phyloP scores from a whole-genome alignment of 164 flowering plant species.

The Aristolochia californica region DNA sequence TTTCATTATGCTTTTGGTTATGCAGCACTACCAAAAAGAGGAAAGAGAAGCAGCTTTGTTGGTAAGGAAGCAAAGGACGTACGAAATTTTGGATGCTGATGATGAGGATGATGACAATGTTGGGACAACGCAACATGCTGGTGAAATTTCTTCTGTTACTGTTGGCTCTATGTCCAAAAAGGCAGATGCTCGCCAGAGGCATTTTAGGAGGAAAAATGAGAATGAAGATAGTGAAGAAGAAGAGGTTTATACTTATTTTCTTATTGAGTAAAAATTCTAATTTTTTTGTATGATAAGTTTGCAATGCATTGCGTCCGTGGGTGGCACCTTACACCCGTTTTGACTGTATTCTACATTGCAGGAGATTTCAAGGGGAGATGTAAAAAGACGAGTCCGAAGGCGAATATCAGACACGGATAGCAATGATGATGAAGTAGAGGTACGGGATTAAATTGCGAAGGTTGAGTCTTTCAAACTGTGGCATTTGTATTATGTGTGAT shows the following conservation, averaged over 20 bases:
- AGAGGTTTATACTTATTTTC: conserved; percentile 38
- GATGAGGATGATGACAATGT: conserved; percentile 47
- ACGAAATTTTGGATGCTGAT: conserved; percentile 66
- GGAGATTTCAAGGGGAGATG: conserved; percentile 25
- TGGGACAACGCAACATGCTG: not conserved
- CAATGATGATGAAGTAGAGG: conserved; percentile 57
- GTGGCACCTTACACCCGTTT: conserved; percentile 12
- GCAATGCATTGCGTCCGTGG: conserved; percentile 1
- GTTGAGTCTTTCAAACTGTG: no score
- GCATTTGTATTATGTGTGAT: no score
- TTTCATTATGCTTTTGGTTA: not conserved
- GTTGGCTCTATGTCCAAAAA: conserved; percentile 22
- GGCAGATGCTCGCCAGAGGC: conserved; percentile 31
- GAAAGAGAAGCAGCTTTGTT: conserved; percentile 83
- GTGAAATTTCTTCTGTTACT: conserved; percentile 13
- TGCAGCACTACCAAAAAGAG: conserved; percentile 60
- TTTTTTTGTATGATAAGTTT: conserved; percentile 16
- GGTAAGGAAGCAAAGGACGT: conserved; percentile 62
- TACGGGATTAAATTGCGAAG: conserved; percentile 19
- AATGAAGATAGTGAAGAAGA: conserved; percentile 53
- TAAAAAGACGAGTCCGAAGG: conserved; percentile 39
- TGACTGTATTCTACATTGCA: conserved; percentile 28
- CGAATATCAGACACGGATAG: conserved; percentile 17
- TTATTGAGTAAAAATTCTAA: conserved; percentile 15
- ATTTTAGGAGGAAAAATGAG: conserved; percentile 63